Conservation (phyloP, 495 filamentous ascomycete species). For the Trichoderma parareesei region DNA sequence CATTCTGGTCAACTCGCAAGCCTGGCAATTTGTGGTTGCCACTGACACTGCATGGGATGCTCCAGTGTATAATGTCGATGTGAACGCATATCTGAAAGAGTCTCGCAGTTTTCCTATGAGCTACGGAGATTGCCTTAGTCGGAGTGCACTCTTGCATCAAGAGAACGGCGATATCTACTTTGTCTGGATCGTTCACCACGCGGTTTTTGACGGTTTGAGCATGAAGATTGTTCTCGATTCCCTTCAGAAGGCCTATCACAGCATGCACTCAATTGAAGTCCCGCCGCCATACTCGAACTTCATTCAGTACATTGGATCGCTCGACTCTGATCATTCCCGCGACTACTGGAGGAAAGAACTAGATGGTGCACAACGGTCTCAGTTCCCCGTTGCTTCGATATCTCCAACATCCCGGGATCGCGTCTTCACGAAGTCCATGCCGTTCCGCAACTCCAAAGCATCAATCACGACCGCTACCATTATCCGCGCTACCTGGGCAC, state of each 20-base stretch:
- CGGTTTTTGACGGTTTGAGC: conserved; percentile 10
- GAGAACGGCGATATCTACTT: conserved; percentile 6
- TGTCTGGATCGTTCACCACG: conserved; percentile 13
- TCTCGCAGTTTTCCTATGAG: neutral
- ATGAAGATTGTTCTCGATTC: conserved; percentile 9
- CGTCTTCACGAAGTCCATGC: neutral
- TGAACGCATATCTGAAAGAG: neutral
- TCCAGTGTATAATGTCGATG: neutral
- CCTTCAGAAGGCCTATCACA: neutral
- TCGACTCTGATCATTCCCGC: neutral
- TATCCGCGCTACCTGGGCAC: conserved; percentile 38
- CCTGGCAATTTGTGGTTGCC: conserved; percentile 19
- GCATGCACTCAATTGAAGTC: conserved; percentile 10
- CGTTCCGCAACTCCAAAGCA: conserved; percentile 19
- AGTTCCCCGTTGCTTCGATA: conserved; percentile 7
- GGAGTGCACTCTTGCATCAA: neutral
- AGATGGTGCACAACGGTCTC: conserved; percentile 1
- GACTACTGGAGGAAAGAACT: conserved; percentile 2
- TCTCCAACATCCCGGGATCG: neutral
- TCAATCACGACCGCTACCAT: conserved; percentile 34
- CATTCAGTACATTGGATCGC: neutral
- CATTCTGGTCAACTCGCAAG: conserved; percentile 10
- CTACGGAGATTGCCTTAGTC: conserved; percentile 1
- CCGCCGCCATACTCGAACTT: conserved; percentile 1
- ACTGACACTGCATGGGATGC: neutral